phyloP scores from a whole-genome alignment of 176 grass and related monocot species.

The Musa beccarii region DNA sequence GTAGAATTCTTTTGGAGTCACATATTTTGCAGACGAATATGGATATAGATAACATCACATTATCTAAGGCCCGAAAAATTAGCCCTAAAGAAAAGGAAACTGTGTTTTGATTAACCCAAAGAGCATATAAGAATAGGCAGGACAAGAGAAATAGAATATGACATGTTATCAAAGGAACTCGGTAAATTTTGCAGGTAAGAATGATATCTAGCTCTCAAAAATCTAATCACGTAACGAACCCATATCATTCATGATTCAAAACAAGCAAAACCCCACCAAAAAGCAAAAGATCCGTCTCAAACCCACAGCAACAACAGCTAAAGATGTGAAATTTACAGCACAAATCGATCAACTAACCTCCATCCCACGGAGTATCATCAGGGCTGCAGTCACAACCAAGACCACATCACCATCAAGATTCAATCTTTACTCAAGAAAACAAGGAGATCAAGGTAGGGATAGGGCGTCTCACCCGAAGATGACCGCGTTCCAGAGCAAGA shows the following conservation, averaged over 20 bases:
- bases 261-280: not conserved
- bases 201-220: not conserved
- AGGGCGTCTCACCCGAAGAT: constrained; percentile 31
- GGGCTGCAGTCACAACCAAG: constrained; percentile 36
- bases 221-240: no score
- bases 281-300: not conserved
- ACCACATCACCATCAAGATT: not conserved
- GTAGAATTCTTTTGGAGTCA: not conserved
- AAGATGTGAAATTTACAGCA: not conserved
- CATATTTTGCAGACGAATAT: not conserved
- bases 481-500: constrained; percentile 42
- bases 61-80: not conserved
- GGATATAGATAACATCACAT: not conserved
- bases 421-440: constrained; percentile 2
- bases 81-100: no score
- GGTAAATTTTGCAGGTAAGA: not conserved
- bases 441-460: not conserved
- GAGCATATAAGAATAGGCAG: no score
- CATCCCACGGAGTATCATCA: constrained; percentile 58
- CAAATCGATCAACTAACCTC: constrained; percentile 26
- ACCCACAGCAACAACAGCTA: not conserved
- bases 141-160: not conserved
- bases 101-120: no score
- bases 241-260: no score
- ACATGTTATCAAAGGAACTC: not conserved